Evolutionary conservation across 1,284 basidiomycete species (phyloP), one percentile per base, ranked within the genome.

Genomic region (Austroboletus novae-zelandiae): DNA sequence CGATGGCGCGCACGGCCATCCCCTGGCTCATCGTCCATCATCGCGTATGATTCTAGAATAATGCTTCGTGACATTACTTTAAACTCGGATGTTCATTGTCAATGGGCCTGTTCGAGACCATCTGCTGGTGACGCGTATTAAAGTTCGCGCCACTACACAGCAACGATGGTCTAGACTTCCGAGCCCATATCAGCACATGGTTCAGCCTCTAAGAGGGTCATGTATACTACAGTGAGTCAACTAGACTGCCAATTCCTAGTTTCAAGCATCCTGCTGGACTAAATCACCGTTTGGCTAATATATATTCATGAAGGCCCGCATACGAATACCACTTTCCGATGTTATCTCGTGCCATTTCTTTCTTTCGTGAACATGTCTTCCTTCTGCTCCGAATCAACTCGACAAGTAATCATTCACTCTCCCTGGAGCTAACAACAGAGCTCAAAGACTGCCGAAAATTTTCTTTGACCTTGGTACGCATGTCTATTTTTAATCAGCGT

Each of bases 401-500:
- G 17, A 30, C 15, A 13, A 36, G 45, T 4, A 57, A 56, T 7
- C 10, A 36, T 7, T 20, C 52, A 13, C 25, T 48, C 17, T 44
- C 48, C 9, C 7, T 49, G 27, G 62, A 65, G 27, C 50, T 64
- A 36, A 14, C 50, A 31, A 59, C 45, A 53, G 55, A 67, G 36
- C 48, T 68, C 2, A 41, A 57, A 9, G 61, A 67, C 46, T 39
- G 46, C 41, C 56, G 65, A 17, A 68, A 57, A 43, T 17, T 55
- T 27, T 56, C 47, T 15, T 46, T 69, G 5, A 65, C 50, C 45
- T 27, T 67, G 50, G 68, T 62, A 44, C 37, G 42, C 20, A 20
- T 36, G 14, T 18, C 20, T 13, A 2, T 11, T 13, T 9, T 30
- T 30, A 15, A 27, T 14, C 14, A 17, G 34, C 32, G 23, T 20